phyloP scores from a whole-genome alignment of 2,329 filamentous ascomycete species.

The Nemania sp. region DNA sequence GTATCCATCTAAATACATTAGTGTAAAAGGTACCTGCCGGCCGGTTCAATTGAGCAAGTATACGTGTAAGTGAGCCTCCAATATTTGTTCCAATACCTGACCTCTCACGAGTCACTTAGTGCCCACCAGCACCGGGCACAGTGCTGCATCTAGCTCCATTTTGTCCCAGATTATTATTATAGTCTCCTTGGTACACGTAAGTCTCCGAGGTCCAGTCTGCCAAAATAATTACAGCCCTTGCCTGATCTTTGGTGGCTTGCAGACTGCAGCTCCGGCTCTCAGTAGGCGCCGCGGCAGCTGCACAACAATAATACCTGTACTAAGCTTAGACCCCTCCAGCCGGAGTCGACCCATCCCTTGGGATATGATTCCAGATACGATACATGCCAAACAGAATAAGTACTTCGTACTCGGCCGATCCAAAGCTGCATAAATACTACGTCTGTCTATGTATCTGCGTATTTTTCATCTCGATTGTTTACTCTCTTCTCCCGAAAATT shows the following conservation, averaged over 20 bases:
- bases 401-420: conserved; percentile 7
- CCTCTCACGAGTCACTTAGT: conserved; percentile 8
- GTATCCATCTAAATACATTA: no score
- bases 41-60: no score
- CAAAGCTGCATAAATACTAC: neutral
- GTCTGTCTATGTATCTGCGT: conserved; percentile 13
- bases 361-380: conserved; percentile 13
- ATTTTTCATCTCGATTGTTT: conserved; percentile 25
- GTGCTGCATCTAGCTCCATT: neutral
- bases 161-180: neutral
- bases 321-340: conserved; percentile 21
- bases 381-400: conserved; percentile 9
- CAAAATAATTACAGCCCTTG: conserved; percentile 19
- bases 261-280: conserved; percentile 26
- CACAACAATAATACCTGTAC: conserved; percentile 35
- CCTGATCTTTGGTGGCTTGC: conserved; percentile 26
- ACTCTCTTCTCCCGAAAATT: conserved; percentile 31
- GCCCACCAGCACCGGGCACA: neutral
- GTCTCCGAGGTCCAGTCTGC: neutral
- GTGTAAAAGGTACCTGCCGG: no score
- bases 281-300: conserved; percentile 29
- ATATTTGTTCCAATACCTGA: neutral
- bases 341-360: conserved; percentile 13
- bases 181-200: neutral
- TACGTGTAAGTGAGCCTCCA: neutral